These are phyloP conservation scores for Fraxinus floribunda DNA, from an alignment of 305 asterid genomes.

Conservation along the genomic window DNA sequence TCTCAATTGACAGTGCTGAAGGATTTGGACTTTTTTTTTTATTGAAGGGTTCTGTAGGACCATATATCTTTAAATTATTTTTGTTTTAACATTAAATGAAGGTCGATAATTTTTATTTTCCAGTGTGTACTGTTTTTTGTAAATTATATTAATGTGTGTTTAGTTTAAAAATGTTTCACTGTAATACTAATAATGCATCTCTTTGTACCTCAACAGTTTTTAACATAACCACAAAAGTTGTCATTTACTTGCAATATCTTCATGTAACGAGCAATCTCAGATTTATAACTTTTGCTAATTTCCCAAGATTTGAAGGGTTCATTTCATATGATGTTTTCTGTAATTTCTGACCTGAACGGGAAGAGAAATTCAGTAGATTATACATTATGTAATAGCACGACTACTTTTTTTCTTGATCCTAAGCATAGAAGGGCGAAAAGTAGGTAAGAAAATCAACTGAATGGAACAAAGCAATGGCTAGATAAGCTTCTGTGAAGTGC, in stretches of 20 bases:
- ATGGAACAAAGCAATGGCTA: background rate
- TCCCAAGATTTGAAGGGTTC: background rate
- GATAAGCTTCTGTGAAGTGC: background rate
- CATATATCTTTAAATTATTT: background rate
- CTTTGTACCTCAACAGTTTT: background rate
- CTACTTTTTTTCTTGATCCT: background rate
- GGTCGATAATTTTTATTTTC: background rate
- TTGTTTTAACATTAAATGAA: background rate
- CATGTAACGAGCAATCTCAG: background rate
- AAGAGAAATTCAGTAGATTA: background rate
- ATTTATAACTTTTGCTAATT: background rate
- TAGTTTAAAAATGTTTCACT: background rate
- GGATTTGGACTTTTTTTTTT: background rate
- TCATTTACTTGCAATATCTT: background rate
- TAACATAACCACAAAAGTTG: background rate
- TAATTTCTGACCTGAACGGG: background rate
- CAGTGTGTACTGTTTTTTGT: background rate
- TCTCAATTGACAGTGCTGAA: background rate
- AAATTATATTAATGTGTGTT: background rate
- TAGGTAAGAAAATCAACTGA: background rate
- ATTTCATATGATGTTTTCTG: background rate
- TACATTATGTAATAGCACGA: background rate
- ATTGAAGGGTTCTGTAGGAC: background rate
- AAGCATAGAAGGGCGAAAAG: background rate
- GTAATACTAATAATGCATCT: background rate